phyloP scores from a whole-genome alignment of 139 green algal genomes.

The Dunaliella primolecta region DNA sequence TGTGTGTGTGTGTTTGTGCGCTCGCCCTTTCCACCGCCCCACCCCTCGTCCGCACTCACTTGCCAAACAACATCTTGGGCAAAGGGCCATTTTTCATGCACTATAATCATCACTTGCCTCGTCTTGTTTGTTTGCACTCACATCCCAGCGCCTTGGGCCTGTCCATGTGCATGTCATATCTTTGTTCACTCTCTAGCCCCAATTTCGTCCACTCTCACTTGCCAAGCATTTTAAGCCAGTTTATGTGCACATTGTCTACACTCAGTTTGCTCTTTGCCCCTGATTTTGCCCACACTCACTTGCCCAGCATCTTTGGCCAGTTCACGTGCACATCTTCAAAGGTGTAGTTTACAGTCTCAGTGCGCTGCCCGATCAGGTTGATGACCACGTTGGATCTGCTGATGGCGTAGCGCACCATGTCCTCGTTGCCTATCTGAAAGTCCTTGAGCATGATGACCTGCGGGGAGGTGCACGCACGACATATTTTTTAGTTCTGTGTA shows the following conservation, averaged over 20 bases:
- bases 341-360: slow-evolving; percentile 90
- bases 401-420: slow-evolving; percentile 64
- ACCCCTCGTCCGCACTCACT: slow-evolving; percentile 14
- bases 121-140: too few relatives aligned
- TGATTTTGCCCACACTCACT: slow-evolving; percentile 17
- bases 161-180: too few relatives aligned
- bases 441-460: slow-evolving; percentile 59
- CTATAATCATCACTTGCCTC: too few relatives aligned
- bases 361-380: slow-evolving; percentile 86
- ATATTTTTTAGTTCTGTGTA: background rate
- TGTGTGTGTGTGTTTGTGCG: background rate
- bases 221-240: too few relatives aligned
- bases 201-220: too few relatives aligned
- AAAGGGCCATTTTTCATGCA: too few relatives aligned
- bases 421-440: slow-evolving; percentile 75
- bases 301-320: slow-evolving; percentile 28
- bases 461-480: background rate
- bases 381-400: slow-evolving; percentile 79
- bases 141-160: too few relatives aligned
- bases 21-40: too few relatives aligned
- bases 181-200: too few relatives aligned
- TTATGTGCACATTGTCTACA: too few relatives aligned
- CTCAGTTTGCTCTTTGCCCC: too few relatives aligned
- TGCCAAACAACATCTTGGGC: slow-evolving; percentile 24
- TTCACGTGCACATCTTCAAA: slow-evolving; percentile 76